Conservation (phyloP, 1,284 basidiomycete species). For the Binderoboletus segoi region DNA sequence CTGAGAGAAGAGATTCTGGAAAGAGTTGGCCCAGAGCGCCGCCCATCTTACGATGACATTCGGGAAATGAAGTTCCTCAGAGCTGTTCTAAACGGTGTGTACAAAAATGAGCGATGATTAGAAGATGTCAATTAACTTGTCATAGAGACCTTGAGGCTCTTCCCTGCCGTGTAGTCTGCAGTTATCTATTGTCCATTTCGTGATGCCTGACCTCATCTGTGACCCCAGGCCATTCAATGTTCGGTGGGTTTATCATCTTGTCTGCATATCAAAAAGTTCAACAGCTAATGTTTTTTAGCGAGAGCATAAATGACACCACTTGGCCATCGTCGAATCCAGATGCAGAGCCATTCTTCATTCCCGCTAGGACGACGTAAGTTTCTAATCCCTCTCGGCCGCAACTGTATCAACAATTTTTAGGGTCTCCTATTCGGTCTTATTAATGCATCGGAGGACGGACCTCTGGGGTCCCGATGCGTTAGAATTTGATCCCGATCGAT, state of each 20-base stretch:
- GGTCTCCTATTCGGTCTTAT: constrained; percentile 52
- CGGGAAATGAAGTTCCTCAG: constrained; percentile 59
- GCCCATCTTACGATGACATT: constrained; percentile 57
- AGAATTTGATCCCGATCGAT: constrained; percentile 53
- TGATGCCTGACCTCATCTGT: not conserved
- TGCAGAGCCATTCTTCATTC: constrained; percentile 54
- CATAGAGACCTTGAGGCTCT: constrained; percentile 59
- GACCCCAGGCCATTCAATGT: constrained; percentile 51
- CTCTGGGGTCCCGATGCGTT: constrained; percentile 66
- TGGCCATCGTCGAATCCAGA: constrained; percentile 46
- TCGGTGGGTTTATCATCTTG: constrained; percentile 33
- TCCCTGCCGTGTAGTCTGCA: constrained; percentile 55
- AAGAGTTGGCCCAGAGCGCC: constrained; percentile 46
- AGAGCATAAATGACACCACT: constrained; percentile 44
- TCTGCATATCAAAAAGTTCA: not conserved
- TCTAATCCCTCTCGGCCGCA: not conserved
- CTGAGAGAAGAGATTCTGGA: constrained; percentile 58
- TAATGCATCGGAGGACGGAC: constrained; percentile 65
- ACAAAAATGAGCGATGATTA: not conserved
- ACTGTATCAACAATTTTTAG: constrained; percentile 31
- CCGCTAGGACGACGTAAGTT: constrained; percentile 51
- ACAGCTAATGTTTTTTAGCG: constrained; percentile 22
- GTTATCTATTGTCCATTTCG: not conserved
- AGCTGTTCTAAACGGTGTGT: constrained; percentile 60
- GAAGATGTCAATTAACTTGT: not conserved